A percentile compares a stretch with the other conserved stretches of the same genome.
Evolutionary conservation across 192 early-diverging fungal genomes (phyloP).

Genomic region (Coemansia guatemalensis): DNA sequence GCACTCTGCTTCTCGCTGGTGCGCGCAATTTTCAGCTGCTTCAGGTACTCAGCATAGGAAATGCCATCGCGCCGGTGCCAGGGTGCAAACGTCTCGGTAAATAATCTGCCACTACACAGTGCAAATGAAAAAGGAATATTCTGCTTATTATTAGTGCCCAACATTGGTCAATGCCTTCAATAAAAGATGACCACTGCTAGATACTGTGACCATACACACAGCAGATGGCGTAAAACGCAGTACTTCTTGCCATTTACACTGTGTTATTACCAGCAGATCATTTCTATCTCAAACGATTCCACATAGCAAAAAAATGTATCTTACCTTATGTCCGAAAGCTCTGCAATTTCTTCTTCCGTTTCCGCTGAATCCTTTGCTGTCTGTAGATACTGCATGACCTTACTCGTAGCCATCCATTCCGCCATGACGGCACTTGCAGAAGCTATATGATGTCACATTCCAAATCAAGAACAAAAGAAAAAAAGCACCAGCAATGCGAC

Average conservation of each 20-base stretch:
- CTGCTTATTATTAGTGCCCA: not conserved
- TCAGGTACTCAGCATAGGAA: slow-evolving; percentile 38
- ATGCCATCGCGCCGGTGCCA: slow-evolving; percentile 45
- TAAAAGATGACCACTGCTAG: not conserved
- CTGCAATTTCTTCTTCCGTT: slow-evolving; percentile 22
- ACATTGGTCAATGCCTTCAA: slow-evolving; percentile 2
- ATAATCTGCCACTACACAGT: slow-evolving; percentile 42
- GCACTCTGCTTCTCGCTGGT: slow-evolving; percentile 22
- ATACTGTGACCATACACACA: not conserved
- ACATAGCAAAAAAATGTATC: not conserved
- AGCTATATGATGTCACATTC: slow-evolving; percentile 4
- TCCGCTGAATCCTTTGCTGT: slow-evolving; percentile 15
- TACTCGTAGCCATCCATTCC: slow-evolving; percentile 18
- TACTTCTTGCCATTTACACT: not conserved
- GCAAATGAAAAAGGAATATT: not conserved
- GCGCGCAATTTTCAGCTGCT: slow-evolving; percentile 44
- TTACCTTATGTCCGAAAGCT: slow-evolving; percentile 38
- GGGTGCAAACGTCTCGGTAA: slow-evolving; percentile 45
- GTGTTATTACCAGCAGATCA: not conserved
- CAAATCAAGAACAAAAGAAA: not conserved
- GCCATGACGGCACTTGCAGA: slow-evolving; percentile 20
- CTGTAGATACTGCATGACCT: slow-evolving; percentile 4
- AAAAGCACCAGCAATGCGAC: not conserved
- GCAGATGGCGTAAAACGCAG: not conserved
- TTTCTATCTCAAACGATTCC: not conserved